Conservation (phyloP, 768 basidiomycete species). For the Leccinum imitatum region DNA sequence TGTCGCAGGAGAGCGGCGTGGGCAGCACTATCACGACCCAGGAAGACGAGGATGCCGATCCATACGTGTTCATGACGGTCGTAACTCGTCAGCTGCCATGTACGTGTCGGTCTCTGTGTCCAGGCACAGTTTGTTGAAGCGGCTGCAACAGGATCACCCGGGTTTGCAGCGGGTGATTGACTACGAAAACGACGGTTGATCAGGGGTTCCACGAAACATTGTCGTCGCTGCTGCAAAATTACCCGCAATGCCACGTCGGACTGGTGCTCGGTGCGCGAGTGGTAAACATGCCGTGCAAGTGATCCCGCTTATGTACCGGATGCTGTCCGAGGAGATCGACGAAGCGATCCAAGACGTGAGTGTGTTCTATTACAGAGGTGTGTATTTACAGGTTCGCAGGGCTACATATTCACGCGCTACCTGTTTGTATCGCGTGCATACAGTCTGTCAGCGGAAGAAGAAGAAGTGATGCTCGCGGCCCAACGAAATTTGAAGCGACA, state of each 20-base stretch:
- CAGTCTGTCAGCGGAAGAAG: constrained; percentile 69
- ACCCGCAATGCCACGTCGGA: constrained; percentile 56
- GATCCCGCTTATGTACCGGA: constrained; percentile 49
- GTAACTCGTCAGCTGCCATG: constrained; percentile 66
- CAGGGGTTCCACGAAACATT: constrained; percentile 52
- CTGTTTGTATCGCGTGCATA: constrained; percentile 80
- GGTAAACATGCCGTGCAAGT: constrained; percentile 96
- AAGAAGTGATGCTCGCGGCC: constrained; percentile 45
- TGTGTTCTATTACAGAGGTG: constrained; percentile 3
- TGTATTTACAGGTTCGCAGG: constrained; percentile 28
- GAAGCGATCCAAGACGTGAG: constrained; percentile 66
- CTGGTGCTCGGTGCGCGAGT: constrained; percentile 88
- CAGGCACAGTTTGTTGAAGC: background rate
- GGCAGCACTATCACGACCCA: constrained; percentile 96
- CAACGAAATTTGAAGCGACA: constrained; percentile 25
- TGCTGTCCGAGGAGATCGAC: constrained; percentile 82
- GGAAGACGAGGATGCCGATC: constrained; percentile 49
- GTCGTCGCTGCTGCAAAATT: constrained; percentile 36
- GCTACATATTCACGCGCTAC: constrained; percentile 70
- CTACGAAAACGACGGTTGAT: constrained; percentile 62
- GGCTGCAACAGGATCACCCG: constrained; percentile 56
- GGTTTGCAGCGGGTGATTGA: constrained; percentile 67
- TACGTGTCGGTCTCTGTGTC: constrained; percentile 28
- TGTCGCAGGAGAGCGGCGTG: constrained; percentile 68
- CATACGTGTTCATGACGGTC: constrained; percentile 80